phyloP scores from a whole-genome alignment of 2,329 filamentous ascomycete genomes.

The Pleoardoris graminearum region DNA sequence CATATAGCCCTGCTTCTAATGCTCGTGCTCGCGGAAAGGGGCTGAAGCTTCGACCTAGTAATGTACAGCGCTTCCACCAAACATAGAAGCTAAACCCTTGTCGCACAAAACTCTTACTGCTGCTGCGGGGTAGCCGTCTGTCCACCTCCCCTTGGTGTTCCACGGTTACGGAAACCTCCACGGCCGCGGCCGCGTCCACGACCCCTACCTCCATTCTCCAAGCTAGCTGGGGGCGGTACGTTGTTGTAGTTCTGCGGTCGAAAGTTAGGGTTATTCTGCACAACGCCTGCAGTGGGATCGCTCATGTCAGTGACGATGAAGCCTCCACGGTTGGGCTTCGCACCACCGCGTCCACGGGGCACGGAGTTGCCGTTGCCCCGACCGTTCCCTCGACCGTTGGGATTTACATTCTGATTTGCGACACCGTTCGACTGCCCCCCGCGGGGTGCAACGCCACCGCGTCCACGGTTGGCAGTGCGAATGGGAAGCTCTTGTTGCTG shows the following conservation, averaged over 20 bases:
- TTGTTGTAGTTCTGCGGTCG: slow-evolving; percentile 52
- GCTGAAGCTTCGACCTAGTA: no score
- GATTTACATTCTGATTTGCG: slow-evolving; percentile 30
- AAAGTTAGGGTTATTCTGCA: slow-evolving; percentile 61
- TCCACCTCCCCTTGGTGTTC: slow-evolving; percentile 33
- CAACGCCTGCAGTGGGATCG: slow-evolving; percentile 57
- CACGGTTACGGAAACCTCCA: slow-evolving; percentile 33
- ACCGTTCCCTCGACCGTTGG: slow-evolving; percentile 36
- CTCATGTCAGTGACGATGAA: slow-evolving; percentile 54
- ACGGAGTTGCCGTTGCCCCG: slow-evolving; percentile 40
- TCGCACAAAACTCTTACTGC: no score
- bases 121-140: slow-evolving; percentile 23
- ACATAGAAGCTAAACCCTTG: no score
- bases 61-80: no score
- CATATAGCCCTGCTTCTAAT: no score
- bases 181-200: slow-evolving; percentile 5
- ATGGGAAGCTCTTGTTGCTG: slow-evolving; percentile 46
- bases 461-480: slow-evolving; percentile 34
- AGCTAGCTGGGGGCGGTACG: slow-evolving; percentile 42
- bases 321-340: slow-evolving; percentile 45
- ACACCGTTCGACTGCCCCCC: slow-evolving; percentile 35
- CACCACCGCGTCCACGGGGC: slow-evolving; percentile 47
- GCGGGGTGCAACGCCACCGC: slow-evolving; percentile 43
- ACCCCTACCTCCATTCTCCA: slow-evolving; percentile 26
- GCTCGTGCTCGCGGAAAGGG: no score